These are phyloP conservation scores for Hypoxylon rubiginosum DNA, from an alignment of 2,329 filamentous ascomycete genomes.

Conservation along the genomic window DNA sequence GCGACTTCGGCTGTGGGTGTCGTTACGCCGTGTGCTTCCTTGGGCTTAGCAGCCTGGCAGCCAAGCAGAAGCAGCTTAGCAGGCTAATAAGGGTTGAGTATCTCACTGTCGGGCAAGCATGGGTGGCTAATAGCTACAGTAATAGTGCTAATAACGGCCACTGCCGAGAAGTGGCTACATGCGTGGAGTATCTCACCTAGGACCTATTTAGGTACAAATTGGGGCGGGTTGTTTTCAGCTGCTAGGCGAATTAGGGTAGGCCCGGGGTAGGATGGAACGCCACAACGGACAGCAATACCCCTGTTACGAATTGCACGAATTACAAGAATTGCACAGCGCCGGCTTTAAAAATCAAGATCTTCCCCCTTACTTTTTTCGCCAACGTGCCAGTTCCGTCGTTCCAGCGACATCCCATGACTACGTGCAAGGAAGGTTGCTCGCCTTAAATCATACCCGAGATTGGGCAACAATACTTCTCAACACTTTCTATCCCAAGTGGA, in stretches of 20 bases:
- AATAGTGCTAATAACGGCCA: conserved; percentile 11
- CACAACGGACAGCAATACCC: too few species aligned
- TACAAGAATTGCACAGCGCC: not conserved
- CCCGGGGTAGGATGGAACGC: not conserved
- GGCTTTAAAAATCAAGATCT: not conserved
- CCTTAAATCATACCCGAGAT: conserved; percentile 13
- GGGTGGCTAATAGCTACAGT: conserved; percentile 34
- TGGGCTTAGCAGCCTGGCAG: not conserved
- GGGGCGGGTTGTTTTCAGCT: not conserved
- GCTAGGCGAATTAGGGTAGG: not conserved
- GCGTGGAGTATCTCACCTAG: not conserved
- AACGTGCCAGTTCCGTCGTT: not conserved
- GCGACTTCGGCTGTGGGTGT: conserved; percentile 37
- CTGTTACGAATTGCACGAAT: too few species aligned
- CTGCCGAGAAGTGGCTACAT: conserved; percentile 30
- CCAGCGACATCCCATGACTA: not conserved
- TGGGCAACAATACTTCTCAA: conserved; percentile 35
- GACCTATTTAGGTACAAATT: not conserved
- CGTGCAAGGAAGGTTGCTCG: conserved; percentile 19
- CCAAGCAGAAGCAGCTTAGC: not conserved
- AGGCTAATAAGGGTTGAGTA: conserved; percentile 4
- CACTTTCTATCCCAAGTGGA: conserved; percentile 34
- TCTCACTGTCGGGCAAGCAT: conserved; percentile 26
- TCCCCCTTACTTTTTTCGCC: not conserved
- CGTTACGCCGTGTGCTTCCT: not conserved